These are phyloP conservation scores for Apiospora phragmitis DNA, from an alignment of 2,329 filamentous ascomycete genomes.

Conservation along the genomic window DNA sequence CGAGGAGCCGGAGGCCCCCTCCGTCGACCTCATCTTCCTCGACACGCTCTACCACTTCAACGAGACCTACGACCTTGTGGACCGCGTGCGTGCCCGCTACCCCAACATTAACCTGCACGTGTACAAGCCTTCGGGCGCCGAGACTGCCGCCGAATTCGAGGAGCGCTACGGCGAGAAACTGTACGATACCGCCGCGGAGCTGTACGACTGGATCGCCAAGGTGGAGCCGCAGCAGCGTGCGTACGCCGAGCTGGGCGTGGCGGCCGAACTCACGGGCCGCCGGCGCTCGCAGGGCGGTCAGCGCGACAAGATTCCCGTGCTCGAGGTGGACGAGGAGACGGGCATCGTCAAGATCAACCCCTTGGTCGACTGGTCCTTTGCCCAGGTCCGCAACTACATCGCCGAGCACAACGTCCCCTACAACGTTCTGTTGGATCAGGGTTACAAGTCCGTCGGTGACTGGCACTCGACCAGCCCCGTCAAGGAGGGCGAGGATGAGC, in stretches of 20 bases:
- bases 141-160: conserved; percentile 76
- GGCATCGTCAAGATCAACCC: conserved; percentile 98
- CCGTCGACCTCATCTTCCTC: conserved; percentile 74
- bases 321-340: conserved; percentile 86
- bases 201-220: conserved; percentile 97
- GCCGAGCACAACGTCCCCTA: conserved; percentile 86
- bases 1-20: conserved; percentile 59
- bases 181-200: conserved; percentile 82
- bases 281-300: conserved; percentile 90
- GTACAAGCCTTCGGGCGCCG: conserved; percentile 80
- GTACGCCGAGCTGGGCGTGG: conserved; percentile 83
- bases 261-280: conserved; percentile 89
- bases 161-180: conserved; percentile 77
- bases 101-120: conserved; percentile 79
- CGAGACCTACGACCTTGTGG: conserved; percentile 73
- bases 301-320: conserved; percentile 84
- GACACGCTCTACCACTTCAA: conserved; percentile 82
- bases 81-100: conserved; percentile 75
- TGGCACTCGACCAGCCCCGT: conserved; percentile 97
- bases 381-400: conserved; percentile 86
- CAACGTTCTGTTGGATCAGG: conserved; percentile 84
- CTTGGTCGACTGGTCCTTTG: conserved; percentile 89
- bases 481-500: conserved; percentile 89
- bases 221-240: conserved; percentile 94
- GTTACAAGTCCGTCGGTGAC: conserved; percentile 98